Conservation (phyloP, 371 early-diverging fungal genomes). For the Nematocida parisii region DNA sequence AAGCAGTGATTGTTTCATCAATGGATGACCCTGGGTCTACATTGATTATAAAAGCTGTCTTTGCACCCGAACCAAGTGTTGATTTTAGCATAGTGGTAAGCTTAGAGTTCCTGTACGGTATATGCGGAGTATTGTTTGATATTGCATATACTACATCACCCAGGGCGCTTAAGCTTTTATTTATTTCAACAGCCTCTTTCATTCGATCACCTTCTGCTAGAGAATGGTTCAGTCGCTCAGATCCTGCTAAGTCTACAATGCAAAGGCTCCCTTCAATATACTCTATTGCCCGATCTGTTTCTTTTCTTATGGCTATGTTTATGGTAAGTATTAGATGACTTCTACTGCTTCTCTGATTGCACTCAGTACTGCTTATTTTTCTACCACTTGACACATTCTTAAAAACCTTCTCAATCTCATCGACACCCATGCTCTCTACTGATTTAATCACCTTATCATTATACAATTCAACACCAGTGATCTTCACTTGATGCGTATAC, state of each 20-base stretch:
- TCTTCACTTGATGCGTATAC: conserved; percentile 80
- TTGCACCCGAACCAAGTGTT: conserved; percentile 80
- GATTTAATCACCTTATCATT: conserved; percentile 79
- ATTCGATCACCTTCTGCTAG: conserved; percentile 83
- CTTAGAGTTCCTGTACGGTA: conserved; percentile 94
- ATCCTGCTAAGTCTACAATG: conserved; percentile 97
- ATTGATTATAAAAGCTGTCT: conserved; percentile 96
- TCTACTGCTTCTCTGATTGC: conserved; percentile 86
- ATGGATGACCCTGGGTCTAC: conserved; percentile 68
- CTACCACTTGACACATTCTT: conserved; percentile 77
- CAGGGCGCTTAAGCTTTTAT: conserved; percentile 82
- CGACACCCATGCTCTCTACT: conserved; percentile 74
- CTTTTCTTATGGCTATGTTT: conserved; percentile 74
- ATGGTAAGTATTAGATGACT: conserved; percentile 76
- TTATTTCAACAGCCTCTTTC: conserved; percentile 90
- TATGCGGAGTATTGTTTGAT: conserved; percentile 74
- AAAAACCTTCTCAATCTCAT: conserved; percentile 74
- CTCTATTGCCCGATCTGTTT: conserved; percentile 73
- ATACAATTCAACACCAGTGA: conserved; percentile 86
- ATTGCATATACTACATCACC: conserved; percentile 88
- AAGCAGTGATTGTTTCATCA: conserved; percentile 24
- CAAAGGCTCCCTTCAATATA: conserved; percentile 75
- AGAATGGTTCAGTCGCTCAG: conserved; percentile 83
- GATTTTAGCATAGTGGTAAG: conserved; percentile 85
- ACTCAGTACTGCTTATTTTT: conserved; percentile 81